Base-by-base conservation (phyloP, 1,139 yeast species). In the Suhomyces maxii region DNA sequence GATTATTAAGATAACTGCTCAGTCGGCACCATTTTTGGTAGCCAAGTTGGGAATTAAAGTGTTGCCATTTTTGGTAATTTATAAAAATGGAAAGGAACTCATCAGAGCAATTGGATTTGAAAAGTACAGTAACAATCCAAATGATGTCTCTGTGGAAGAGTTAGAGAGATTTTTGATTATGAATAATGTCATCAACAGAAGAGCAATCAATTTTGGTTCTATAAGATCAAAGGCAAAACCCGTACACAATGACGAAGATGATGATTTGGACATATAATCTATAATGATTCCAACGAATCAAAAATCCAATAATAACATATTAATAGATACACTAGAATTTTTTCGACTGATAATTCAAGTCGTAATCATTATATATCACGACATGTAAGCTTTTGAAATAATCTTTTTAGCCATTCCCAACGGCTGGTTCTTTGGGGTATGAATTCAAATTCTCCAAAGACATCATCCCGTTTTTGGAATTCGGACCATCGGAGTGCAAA, bases 51-150 rank as follows among this genome's bases (percentile, higher is more conserved):
- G 71, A 2, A 71, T 89, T 41, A 80, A 84, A 57, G 83, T 85
- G 7, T 70, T 89, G 8, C 96, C 96, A 0, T 84, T 84, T 56
- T 83, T 87, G 6, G 66, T 85, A 1, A 73, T 82, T n/a, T 88
- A 84, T 58, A 67, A 67, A 32, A 68, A 76, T 30, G 91, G 91
- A 1, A 65, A 72, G 40, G 91, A 86, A 57, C 59, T 70, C 3
- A 73, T 77, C 28, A 65, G 89, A 49, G 61, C 86, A 8, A 75
- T 86, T 5, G 96, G 96, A 8, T 84, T 88, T 56, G 84, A 83
- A 43, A 76, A 77, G 37, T 66, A 87, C 40, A 81, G 79, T 2
- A 63, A 76, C 40, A 57, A 63, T 37, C 62, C 68, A 2, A 55
- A 61, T 30, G 58, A 59, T 36, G 65, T 71, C 45, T 51, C 59